Evolutionary conservation across 495 filamentous ascomycete species (phyloP).

Genomic region (Penicillium soppii): DNA sequence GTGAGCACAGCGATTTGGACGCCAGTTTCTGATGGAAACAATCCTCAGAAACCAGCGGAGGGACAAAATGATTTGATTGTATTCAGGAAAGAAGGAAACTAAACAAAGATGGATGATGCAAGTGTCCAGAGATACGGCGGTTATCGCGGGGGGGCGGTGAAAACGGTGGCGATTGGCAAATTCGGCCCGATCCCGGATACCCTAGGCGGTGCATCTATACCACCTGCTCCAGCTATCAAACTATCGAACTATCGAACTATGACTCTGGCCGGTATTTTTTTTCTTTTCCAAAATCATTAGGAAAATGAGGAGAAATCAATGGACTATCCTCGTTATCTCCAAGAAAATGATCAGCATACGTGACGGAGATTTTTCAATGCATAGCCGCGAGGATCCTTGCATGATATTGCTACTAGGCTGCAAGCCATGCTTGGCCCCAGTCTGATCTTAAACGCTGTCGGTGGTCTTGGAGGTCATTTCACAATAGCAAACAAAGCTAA

Average conservation of each 20-base stretch:
- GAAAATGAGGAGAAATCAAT: too few species aligned
- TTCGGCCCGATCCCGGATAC: constrained; percentile 7
- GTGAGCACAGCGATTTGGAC: not conserved
- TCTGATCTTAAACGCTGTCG: too few species aligned
- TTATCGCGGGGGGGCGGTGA: constrained; percentile 24
- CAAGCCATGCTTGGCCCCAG: not conserved
- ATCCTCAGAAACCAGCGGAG: not conserved
- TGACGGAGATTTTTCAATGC: too few species aligned
- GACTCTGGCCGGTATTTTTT: too few species aligned
- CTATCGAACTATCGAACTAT: too few species aligned
- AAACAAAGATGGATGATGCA: constrained; percentile 6
- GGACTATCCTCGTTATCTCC: too few species aligned
- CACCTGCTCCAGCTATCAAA: too few species aligned
- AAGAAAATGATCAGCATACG: too few species aligned
- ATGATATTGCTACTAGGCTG: not conserved
- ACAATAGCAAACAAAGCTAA: too few species aligned
- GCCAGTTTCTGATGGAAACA: not conserved
- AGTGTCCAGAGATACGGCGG: constrained; percentile 12
- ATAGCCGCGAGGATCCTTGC: not conserved
- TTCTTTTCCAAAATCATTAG: too few species aligned
- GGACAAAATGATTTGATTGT: not conserved
- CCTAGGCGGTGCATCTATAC: too few species aligned
- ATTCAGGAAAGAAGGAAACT: not conserved
- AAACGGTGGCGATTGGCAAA: constrained; percentile 14
- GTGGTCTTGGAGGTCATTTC: too few species aligned